phyloP scores from a whole-genome alignment of 176 grass and related monocot species.

The Aechmea fasciata region DNA sequence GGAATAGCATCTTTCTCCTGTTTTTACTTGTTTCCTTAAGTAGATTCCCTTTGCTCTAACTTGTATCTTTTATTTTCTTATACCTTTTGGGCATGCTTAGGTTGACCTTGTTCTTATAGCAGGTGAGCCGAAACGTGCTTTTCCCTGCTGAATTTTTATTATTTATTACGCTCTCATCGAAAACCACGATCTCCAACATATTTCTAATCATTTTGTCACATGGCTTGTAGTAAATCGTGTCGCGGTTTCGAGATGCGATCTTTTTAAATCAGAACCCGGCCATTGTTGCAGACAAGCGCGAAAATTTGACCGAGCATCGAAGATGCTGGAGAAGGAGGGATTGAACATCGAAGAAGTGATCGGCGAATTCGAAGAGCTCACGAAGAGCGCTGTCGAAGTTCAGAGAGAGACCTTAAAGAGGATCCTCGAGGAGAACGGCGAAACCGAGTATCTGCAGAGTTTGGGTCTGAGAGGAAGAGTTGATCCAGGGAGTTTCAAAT shows the following conservation, averaged over 20 bases:
- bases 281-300: no score
- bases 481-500: conserved; percentile 47
- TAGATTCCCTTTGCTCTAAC: neutral
- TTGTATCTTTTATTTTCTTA: neutral
- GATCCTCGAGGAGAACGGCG: conserved; percentile 53
- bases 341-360: conserved; percentile 50
- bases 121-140: no score
- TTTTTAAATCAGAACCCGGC: no score
- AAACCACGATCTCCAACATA: no score
- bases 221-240: no score
- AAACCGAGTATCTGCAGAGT: conserved; percentile 43
- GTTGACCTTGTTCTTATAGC: no score
- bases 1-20: neutral
- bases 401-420: conserved; percentile 50
- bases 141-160: no score
- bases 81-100: no score
- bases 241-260: no score
- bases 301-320: neutral
- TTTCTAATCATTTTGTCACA: no score
- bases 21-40: neutral
- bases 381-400: conserved; percentile 42
- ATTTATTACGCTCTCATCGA: no score
- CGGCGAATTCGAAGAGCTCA: conserved; percentile 53
- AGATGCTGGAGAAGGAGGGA: conserved; percentile 37
- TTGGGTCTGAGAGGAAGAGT: conserved; percentile 50